Evolutionary conservation across 768 basidiomycete genomes (phyloP), one percentile per base, ranked within the genome.

Genomic region (Phylloporus sp.): DNA sequence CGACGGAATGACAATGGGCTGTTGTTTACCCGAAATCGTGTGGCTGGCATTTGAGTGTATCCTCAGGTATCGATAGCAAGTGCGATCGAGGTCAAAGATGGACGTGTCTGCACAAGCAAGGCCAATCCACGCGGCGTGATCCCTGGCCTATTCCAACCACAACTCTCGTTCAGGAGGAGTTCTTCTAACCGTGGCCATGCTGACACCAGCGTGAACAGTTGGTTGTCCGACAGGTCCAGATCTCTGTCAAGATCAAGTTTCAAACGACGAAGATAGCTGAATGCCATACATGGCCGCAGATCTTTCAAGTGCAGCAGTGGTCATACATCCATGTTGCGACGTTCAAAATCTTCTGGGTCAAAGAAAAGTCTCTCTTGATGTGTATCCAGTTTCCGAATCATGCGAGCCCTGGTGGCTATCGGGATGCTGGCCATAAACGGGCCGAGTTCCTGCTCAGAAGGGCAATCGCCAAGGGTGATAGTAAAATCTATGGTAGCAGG

Each of bases 171-270:
- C 10, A 61, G 45, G 45, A 8, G 13, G 4, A 55, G n/a, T 2
- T 18, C 2, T 16, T 57, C 39, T 6, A 60, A 4, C 16, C 34
- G 31, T 26, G 45, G 55, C 58, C 60, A 59, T 18, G 49, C 35
- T 10, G 49, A 41, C 2, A 13, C 57, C 26, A 58, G 16, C 4
- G 5, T n/a, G 1, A 55, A 10, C 11, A 59, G 6, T 2, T 47
- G 39, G 8, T 12, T 15, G n/a, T 54, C 55, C 12, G 35, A 28
- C 23, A 60, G 12, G 13, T 8, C 13, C 6, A 58, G 27, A 3
- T 26, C 7, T 39, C 51, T 51, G 5, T 4, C 12, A 15, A 45
- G 20, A 13, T 49, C 13, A 26, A 59, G 3, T 0, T 6, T 1
- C 4, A 58, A 1, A 7, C 1, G 6, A 22, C 36, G 35, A 16